phyloP scores from a whole-genome alignment of 73 alveolate species.

The Uronychia setigera region DNA sequence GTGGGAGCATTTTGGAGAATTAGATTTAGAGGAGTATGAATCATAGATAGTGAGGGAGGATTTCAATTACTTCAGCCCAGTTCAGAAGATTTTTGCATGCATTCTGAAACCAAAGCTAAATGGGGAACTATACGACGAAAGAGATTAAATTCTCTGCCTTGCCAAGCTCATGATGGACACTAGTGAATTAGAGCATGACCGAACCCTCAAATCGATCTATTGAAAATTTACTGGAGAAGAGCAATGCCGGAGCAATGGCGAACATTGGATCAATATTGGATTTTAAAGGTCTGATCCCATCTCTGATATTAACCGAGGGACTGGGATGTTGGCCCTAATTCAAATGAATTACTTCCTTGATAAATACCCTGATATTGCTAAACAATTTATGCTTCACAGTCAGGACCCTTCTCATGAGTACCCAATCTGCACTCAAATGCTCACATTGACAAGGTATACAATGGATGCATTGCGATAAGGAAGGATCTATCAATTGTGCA shows the following conservation, averaged over 20 bases:
- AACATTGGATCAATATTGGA: slow-evolving; percentile 80
- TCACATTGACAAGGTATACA: background rate
- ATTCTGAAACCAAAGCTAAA: background rate
- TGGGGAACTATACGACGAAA: background rate
- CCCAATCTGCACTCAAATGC: background rate
- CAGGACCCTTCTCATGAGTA: background rate
- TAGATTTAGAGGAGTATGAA: background rate
- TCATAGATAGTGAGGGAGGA: background rate
- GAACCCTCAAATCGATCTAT: slow-evolving; percentile 30
- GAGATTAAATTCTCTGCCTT: background rate
- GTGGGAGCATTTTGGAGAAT: background rate
- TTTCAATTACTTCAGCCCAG: background rate
- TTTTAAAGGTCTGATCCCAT: slow-evolving; percentile 80
- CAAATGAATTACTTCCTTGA: slow-evolving; percentile 61
- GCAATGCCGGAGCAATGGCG: slow-evolving; percentile 28
- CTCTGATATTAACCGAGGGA: slow-evolving; percentile 83
- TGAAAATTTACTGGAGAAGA: slow-evolving; percentile 6
- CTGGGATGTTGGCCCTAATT: slow-evolving; percentile 75
- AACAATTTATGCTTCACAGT: background rate
- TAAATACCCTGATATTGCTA: slow-evolving; percentile 19
- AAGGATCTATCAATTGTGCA: background rate
- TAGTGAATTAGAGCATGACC: background rate
- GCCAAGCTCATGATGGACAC: background rate
- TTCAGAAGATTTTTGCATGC: background rate
- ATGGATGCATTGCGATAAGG: background rate